Evolutionary conservation across 2,329 filamentous ascomycete genomes (phyloP), one percentile per base, ranked within the genome.

Genomic region (Fusarium falciforme): DNA sequence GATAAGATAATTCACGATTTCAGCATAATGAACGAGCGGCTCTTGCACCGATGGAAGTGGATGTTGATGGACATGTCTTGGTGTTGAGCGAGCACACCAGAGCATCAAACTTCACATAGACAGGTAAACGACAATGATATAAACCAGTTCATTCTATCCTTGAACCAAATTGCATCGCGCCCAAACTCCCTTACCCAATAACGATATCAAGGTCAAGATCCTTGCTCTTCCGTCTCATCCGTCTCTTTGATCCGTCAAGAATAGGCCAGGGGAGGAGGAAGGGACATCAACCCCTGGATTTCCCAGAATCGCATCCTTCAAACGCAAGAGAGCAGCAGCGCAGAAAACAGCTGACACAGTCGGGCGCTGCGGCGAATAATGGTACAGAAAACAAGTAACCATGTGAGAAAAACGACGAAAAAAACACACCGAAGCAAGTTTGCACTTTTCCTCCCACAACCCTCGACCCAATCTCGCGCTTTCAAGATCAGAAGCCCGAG

Each of bases 141-240:
- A 61, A 64, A 65, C 40, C 58, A 67, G 67, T 72, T 72, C 74
- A 75, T 74, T 77, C 74, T 77, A 77, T 78, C 75, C 66, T 44
- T 71, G 49, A 58, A 68, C 68, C 64, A 54, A 70, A 35, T 72
- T 61, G 52, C 57, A 76, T 60, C 65, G 60, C 76, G 74, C 76
- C 75, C 63, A 22, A 77, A 77, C 76, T 77, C 76, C 76, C 63
- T 52, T 67, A 71, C 61, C 76, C 70, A 70, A 66, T 73, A 72
- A 75, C 61, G 58, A 74, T 70, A 75, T 65, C 65, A 73, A 68
- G 66, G 65, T 64, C 54, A 70, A 60, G 59, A 67, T 52, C 58
- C 65, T 68, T 66, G 47, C 64, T 74, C 63, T 59, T 66, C 57
- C 72, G 58, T 49, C 54, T 55, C 66, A 49, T 55, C 52, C 47